Base-by-base conservation (phyloP, 805 yeast genomes). In the Metschnikowia gruessii region DNA sequence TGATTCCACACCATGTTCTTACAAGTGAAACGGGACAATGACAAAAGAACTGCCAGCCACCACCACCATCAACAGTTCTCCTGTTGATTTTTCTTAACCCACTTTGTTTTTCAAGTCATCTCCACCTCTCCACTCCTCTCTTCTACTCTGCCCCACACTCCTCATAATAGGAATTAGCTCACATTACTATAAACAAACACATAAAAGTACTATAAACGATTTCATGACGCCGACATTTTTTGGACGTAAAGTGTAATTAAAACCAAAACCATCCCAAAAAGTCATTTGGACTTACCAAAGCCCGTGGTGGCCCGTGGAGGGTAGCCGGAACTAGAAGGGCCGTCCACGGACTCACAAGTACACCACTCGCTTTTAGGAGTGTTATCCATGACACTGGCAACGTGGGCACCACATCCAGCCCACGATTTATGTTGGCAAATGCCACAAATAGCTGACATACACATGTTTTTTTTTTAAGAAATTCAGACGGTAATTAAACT, bases 231-330 rank as follows among this genome's bases (percentile, higher is more conserved):
- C 31, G 17, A 15, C 11, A 37, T 19, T 22, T 26, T 26, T 10
- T 26, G 28, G 9, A 26, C 28, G 28, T 26, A 26, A 26, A 26
- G 3, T 11, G 28, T 26, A 26, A 26, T 10, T 3, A 26, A 26
- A 3, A 26, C 28, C 28, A 26, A 26, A 3, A 10, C 12, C 28
- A 26, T 6, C 5, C 28, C 5, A 26, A 26, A 26, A 3, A 26
- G 28, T 26, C 28, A 26, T 26, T 26, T 26, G 7, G 48, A 16
- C 16, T 61, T 63, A 18, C 79, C 77, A 46, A 73, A 72, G 1
- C 86, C 86, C 13, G 83, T 78, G n/a, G 83, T 81, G 1, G 85
- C 84, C 56, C 60, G 72, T 46, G 86, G 86, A 19, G 86, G 86
- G 54, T 68, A 81, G 22, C 38, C 45, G 16, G 64, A 58, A n/a